Conservation (phyloP, 1,284 basidiomycete species). For the Vanrija humicola region DNA sequence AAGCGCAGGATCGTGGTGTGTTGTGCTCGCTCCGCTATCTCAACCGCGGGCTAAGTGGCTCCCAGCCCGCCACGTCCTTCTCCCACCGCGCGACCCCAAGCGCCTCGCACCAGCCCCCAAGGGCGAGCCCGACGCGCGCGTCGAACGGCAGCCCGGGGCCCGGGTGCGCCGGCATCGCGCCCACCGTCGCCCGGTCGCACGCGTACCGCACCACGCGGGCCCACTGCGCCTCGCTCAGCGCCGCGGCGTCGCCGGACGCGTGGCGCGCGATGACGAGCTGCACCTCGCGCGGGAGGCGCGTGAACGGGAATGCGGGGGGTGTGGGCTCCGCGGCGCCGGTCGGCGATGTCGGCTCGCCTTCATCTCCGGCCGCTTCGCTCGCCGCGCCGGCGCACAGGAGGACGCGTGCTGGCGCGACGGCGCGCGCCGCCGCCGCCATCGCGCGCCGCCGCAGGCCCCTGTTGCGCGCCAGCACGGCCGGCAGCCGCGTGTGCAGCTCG, state of each 20-base stretch:
- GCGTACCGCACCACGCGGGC: conserved; percentile 27
- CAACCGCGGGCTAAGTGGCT: too few species aligned
- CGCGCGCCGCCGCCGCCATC: conserved; percentile 22
- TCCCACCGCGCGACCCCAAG: neutral
- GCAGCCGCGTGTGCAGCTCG: conserved; percentile 29
- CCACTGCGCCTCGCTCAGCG: conserved; percentile 39
- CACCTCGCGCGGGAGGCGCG: conserved; percentile 41
- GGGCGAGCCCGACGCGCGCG: too few species aligned
- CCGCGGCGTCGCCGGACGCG: conserved; percentile 26
- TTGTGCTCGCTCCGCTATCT: too few species aligned
- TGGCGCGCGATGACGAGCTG: conserved; percentile 34
- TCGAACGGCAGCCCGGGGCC: too few species aligned
- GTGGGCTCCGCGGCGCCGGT: too few species aligned
- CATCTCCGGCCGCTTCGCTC: too few species aligned
- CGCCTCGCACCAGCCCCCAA: too few species aligned
- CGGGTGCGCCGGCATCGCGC: conserved; percentile 1
- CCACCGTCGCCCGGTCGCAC: conserved; percentile 19
- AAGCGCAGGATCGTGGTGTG: too few species aligned
- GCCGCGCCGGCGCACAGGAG: conserved; percentile 34
- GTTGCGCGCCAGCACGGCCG: conserved; percentile 33
- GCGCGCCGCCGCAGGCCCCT: conserved; percentile 26
- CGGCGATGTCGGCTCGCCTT: too few species aligned
- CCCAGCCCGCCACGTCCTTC: too few species aligned
- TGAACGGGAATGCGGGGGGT: conserved; percentile 22
- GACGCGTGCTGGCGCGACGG: conserved; percentile 29